A percentile compares a stretch with the other conserved stretches of the same genome.
These are phyloP conservation scores for Aspergillus hortae DNA, from an alignment of 2,329 filamentous ascomycete species.

Conservation along the genomic window DNA sequence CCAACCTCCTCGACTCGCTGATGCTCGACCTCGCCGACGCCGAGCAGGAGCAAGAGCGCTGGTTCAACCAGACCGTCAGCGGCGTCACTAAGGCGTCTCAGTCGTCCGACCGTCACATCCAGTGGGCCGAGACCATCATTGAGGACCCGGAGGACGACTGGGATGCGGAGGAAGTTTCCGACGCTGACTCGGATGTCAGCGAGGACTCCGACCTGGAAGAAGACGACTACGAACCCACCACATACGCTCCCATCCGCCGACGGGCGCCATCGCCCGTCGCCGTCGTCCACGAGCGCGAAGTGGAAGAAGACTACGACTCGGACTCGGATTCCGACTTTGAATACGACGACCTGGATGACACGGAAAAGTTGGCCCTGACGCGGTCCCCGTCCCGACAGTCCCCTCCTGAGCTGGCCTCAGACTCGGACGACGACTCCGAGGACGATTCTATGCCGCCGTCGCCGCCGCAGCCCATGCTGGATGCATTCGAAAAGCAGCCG, in stretches of 20 bases:
- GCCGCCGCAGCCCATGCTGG: constrained; percentile 55
- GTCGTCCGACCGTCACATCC: constrained; percentile 67
- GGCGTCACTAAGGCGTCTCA: constrained; percentile 56
- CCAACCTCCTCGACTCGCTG: constrained; percentile 93
- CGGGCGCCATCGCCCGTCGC: constrained; percentile 31
- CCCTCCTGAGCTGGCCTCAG: constrained; percentile 67
- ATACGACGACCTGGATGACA: constrained; percentile 59
- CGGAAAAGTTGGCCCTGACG: constrained; percentile 61
- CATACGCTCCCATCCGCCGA: constrained; percentile 21
- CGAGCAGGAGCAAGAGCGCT: constrained; percentile 91
- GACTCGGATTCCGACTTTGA: constrained; percentile 56
- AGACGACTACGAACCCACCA: constrained; percentile 40
- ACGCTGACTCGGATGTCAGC: constrained; percentile 53
- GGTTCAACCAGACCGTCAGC: constrained; percentile 95
- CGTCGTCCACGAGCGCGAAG: constrained; percentile 26
- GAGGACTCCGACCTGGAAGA: constrained; percentile 51
- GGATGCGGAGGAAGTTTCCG: constrained; percentile 60
- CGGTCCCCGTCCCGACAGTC: constrained; percentile 65
- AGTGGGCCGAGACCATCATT: constrained; percentile 78
- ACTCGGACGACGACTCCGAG: constrained; percentile 63
- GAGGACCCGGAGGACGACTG: constrained; percentile 72
- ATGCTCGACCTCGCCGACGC: constrained; percentile 91
- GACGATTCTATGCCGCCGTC: constrained; percentile 72
- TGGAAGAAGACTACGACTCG: constrained; percentile 30
- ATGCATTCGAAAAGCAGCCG: constrained; percentile 59